phyloP scores from a whole-genome alignment of 768 basidiomycete species.

The Lentinula detonsa region DNA sequence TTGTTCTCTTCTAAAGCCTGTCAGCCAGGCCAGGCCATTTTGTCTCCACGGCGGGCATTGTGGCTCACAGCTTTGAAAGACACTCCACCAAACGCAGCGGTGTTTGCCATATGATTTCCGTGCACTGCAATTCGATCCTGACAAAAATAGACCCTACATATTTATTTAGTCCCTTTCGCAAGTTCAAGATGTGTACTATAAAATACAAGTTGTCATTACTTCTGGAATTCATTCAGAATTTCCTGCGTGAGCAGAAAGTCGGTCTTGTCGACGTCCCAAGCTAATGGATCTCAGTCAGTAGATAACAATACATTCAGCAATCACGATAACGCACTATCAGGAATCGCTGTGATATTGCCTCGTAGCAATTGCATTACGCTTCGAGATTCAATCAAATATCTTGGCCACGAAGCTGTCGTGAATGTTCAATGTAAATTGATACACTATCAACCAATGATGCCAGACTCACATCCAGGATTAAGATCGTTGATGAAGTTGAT shows the following conservation, averaged over 20 bases:
- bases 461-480: constrained; percentile 44
- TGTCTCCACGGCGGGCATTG: no score
- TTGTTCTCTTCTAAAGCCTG: no score
- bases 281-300: constrained; percentile 17
- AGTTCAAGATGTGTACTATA: no score
- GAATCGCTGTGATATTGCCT: constrained; percentile 46
- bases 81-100: no score
- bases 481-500: constrained; percentile 53
- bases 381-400: constrained; percentile 25
- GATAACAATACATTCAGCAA: no score
- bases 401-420: constrained; percentile 39
- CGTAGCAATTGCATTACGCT: constrained; percentile 44
- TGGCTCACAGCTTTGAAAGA: no score
- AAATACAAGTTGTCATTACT: constrained; percentile 17
- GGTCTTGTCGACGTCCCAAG: constrained; percentile 35
- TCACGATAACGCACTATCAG: constrained; percentile 35
- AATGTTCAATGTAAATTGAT: not conserved
- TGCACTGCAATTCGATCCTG: no score
- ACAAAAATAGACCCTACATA: no score
- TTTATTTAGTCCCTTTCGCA: no score
- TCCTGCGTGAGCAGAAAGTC: constrained; percentile 32
- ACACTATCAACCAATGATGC: not conserved
- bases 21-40: no score
- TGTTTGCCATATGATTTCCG: no score
- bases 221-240: constrained; percentile 41